Evolutionary conservation across 768 basidiomycete species (phyloP).

Genomic region (Phaffia tasmanica): DNA sequence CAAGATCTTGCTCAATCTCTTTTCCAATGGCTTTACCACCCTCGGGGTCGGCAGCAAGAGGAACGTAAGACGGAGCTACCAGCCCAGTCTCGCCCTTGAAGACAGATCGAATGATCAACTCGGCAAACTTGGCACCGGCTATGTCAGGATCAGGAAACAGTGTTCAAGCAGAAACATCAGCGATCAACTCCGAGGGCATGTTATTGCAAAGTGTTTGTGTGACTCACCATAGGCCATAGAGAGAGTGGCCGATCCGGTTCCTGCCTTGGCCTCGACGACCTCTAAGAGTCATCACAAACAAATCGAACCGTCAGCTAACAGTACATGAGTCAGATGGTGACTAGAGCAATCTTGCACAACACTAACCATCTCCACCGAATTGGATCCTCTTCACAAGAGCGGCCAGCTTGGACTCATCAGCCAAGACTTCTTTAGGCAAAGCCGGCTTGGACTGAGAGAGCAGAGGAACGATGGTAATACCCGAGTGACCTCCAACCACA

Average conservation of each 20-base stretch:
- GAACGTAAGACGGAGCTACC: constrained; percentile 64
- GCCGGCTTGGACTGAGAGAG: constrained; percentile 58
- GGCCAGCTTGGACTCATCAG: constrained; percentile 56
- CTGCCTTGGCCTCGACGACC: constrained; percentile 95
- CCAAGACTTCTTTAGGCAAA: constrained; percentile 54
- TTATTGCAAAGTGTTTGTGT: neutral
- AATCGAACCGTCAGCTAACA: neutral
- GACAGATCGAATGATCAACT: constrained; percentile 49
- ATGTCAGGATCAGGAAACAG: neutral
- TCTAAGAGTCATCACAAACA: constrained; percentile 35
- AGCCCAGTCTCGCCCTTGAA: constrained; percentile 58
- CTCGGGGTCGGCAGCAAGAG: constrained; percentile 69
- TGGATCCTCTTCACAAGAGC: constrained; percentile 87
- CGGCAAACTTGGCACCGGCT: constrained; percentile 62
- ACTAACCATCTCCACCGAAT: constrained; percentile 72
- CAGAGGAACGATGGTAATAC: constrained; percentile 92
- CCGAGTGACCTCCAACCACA: constrained; percentile 71
- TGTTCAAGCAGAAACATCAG: neutral
- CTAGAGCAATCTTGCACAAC: too few relatives aligned
- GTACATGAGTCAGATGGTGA: neutral
- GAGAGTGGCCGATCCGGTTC: constrained; percentile 62
- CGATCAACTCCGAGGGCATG: constrained; percentile 29
- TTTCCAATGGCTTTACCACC: constrained; percentile 31
- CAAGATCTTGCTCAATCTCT: constrained; percentile 48
- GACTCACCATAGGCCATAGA: constrained; percentile 55